Conservation (phyloP, 768 basidiomycete genomes). For the Tulasnella sp. region DNA sequence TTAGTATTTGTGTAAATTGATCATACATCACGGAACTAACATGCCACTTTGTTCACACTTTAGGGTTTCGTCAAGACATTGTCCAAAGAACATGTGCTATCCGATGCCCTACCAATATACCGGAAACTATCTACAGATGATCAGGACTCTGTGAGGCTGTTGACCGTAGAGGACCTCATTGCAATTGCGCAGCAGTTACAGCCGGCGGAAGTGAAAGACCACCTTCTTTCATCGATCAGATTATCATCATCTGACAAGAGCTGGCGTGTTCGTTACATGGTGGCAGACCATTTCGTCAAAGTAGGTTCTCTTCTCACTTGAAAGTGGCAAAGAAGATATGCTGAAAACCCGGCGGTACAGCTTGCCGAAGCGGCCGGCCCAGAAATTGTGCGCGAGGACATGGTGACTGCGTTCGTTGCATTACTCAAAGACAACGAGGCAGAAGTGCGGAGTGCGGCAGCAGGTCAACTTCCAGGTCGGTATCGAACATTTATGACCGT, state of each 20-base stretch:
- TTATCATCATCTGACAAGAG: conserved; percentile 88
- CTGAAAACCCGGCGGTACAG: conserved; percentile 28
- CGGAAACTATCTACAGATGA: conserved; percentile 89
- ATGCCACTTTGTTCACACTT: neutral
- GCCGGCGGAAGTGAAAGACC: conserved; percentile 81
- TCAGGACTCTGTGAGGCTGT: conserved; percentile 90
- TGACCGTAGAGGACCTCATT: conserved; percentile 94
- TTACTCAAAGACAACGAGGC: conserved; percentile 97
- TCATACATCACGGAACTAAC: neutral
- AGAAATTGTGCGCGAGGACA: conserved; percentile 84
- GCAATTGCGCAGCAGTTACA: conserved; percentile 75
- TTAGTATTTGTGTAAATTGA: conserved; percentile 37
- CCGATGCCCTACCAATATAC: conserved; percentile 85
- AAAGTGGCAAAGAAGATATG: too few species aligned
- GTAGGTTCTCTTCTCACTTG: conserved; percentile 29
- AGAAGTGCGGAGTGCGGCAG: conserved; percentile 91
- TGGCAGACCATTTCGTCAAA: conserved; percentile 93
- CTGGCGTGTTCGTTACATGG: conserved; percentile 99
- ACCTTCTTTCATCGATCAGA: conserved; percentile 76
- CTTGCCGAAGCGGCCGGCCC: conserved; percentile 82
- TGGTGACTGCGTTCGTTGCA: conserved; percentile 85
- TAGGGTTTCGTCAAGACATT: conserved; percentile 72
- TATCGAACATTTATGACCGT: conserved; percentile 25
- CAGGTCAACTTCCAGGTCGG: conserved; percentile 97
- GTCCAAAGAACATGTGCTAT: conserved; percentile 63